These are phyloP conservation scores for Chalciporus chontae DNA, from an alignment of 768 basidiomycete species.

Conservation along the genomic window DNA sequence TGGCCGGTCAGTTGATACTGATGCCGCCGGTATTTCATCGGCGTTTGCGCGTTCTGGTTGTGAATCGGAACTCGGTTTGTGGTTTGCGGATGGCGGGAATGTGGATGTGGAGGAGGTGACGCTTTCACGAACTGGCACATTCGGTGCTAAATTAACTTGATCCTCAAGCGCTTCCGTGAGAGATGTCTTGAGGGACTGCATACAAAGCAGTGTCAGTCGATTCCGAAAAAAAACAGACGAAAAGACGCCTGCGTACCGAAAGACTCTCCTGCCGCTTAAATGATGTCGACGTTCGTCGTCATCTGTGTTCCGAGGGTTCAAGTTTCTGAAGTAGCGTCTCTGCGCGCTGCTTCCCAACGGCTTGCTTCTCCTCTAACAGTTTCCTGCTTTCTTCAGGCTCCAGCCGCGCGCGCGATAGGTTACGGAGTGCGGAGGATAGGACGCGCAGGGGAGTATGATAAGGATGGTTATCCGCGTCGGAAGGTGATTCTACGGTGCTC, in stretches of 20 bases:
- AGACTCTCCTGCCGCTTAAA: slow-evolving; percentile 56
- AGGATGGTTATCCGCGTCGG: slow-evolving; percentile 46
- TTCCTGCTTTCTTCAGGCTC: slow-evolving; percentile 63
- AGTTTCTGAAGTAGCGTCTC: slow-evolving; percentile 57
- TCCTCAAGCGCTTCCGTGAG: slow-evolving; percentile 49
- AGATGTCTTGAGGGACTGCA: slow-evolving; percentile 44
- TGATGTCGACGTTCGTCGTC: slow-evolving; percentile 42
- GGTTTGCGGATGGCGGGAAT: neutral
- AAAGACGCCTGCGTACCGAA: slow-evolving; percentile 39
- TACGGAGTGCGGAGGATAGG: slow-evolving; percentile 64
- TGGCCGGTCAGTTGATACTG: slow-evolving; percentile 1
- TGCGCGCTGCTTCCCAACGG: slow-evolving; percentile 46
- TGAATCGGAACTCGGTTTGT: neutral
- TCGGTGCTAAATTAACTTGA: slow-evolving; percentile 38
- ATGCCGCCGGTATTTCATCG: neutral
- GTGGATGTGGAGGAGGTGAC: slow-evolving; percentile 13
- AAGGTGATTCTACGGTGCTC: slow-evolving; percentile 41
- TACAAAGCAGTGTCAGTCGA: neutral
- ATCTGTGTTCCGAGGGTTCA: slow-evolving; percentile 51
- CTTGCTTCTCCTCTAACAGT: slow-evolving; percentile 57
- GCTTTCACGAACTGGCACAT: slow-evolving; percentile 20
- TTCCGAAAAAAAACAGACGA: neutral
- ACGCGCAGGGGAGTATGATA: slow-evolving; percentile 68
- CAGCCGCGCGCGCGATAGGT: slow-evolving; percentile 49
- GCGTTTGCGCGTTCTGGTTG: slow-evolving; percentile 1